A percentile compares a stretch with the other conserved stretches of the same genome.
Conservation (phyloP, 2,329 filamentous ascomycete genomes). For the Neobulgaria alba region DNA sequence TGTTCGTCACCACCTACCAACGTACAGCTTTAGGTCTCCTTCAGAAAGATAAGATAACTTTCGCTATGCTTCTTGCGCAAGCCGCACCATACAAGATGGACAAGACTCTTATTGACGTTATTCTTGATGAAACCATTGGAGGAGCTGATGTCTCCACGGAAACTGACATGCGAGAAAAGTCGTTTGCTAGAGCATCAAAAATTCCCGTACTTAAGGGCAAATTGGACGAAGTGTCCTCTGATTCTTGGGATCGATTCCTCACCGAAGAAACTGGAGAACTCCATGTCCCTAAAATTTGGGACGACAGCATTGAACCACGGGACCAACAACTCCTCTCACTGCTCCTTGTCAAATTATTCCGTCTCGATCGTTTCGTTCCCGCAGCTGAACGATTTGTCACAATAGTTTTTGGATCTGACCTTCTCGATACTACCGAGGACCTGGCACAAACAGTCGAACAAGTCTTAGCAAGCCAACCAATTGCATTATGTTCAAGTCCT, state of each 20-base stretch:
- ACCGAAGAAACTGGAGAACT: conserved; percentile 80
- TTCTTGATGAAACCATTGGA: conserved; percentile 69
- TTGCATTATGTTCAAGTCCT: conserved; percentile 87
- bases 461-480: conserved; percentile 74
- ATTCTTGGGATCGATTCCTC: conserved; percentile 75
- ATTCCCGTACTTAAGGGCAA: conserved; percentile 66
- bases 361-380: conserved; percentile 90
- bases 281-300: conserved; percentile 69
- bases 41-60: conserved; percentile 87
- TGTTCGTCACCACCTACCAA: conserved; percentile 87
- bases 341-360: conserved; percentile 86
- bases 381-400: conserved; percentile 84
- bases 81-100: conserved; percentile 96
- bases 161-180: conserved; percentile 53
- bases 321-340: conserved; percentile 78
- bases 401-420: conserved; percentile 71
- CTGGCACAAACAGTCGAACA: conserved; percentile 77
- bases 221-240: conserved; percentile 51
- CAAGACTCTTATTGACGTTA: conserved; percentile 74
- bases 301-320: conserved; percentile 50
- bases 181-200: conserved; percentile 58
- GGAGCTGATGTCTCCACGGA: conserved; percentile 73
- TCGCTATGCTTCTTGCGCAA: conserved; percentile 91
- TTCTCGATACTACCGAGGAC: conserved; percentile 80
- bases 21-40: conserved; percentile 87